Evolutionary conservation across 352 stramenopile species (phyloP), one percentile per base, ranked within the genome.

Genomic region (Phytophthora sp.): DNA sequence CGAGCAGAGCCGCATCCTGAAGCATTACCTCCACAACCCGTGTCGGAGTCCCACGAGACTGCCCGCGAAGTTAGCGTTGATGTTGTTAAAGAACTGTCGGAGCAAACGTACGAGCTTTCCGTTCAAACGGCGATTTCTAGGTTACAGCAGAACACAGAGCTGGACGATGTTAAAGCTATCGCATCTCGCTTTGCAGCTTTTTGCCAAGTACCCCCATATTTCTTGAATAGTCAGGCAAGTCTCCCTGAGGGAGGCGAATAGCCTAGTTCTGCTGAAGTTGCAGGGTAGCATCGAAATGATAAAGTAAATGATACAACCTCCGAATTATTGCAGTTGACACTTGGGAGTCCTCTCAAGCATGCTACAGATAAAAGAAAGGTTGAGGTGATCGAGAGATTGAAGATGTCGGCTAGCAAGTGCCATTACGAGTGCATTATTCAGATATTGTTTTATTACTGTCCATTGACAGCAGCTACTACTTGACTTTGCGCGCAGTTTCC

Each of bases 161-260:
- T 74, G n/a, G 32, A 69, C n/a, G 61, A 70, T 38, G 38, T 88
- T 15, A 74, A 75, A 42, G 44, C 59, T 21, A 37, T 83, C 13
- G 76, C 60, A 12, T 30, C 45, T 48, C 45, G 58, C n/a, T 72
- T 69, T 60, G 54, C 73, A 17, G 32, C 59, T n/a, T 54, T 69
- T 18, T 79, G 74, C 44, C 56, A 63, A 50, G 66, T 74, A n/a
- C 69, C 66, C 31, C 26, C 50, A 7, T 48, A 52, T 44, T 37
- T 72, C 20, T 17, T 37, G 20, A 23, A 41, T 21, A n/a, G 15
- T 11, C 20, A 55, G n/a, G 18, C 9, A 12, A 13, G 4, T 4
- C 24, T 21, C 13, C 39, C 37, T 0, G 28, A 61, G 17, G 43
- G 32, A 60, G 27, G 24, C 27, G 4, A 2, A 21, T 5, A 37